phyloP scores from a whole-genome alignment of 1,284 basidiomycete genomes.

The Puccinia polysora region DNA sequence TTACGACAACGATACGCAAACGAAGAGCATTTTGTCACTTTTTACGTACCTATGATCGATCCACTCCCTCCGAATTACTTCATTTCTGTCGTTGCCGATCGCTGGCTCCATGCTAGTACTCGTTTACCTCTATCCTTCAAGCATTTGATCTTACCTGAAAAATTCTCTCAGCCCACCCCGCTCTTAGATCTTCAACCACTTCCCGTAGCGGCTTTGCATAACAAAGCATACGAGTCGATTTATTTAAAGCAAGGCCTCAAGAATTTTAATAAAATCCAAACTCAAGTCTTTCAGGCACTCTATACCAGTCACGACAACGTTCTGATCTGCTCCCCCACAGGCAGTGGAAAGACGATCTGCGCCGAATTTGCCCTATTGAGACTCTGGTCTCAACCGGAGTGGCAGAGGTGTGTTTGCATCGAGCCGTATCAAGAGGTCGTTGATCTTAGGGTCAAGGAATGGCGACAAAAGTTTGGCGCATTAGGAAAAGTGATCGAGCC shows the following conservation, averaged over 20 bases:
- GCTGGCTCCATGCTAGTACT: conserved; percentile 93
- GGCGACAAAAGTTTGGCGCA: conserved; percentile 75
- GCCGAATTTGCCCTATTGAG: conserved; percentile 91
- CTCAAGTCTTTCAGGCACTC: conserved; percentile 94
- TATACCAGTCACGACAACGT: conserved; percentile 95
- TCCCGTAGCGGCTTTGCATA: conserved; percentile 83
- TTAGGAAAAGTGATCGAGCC: conserved; percentile 87
- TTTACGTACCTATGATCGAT: conserved; percentile 94
- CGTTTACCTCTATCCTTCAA: conserved; percentile 94
- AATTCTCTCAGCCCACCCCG: conserved; percentile 87
- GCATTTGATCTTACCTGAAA: conserved; percentile 93
- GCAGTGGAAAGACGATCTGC: conserved; percentile 94
- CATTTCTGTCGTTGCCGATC: conserved; percentile 87
- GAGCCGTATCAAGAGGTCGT: conserved; percentile 98
- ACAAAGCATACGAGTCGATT: conserved; percentile 79
- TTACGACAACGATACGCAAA: conserved; percentile 79
- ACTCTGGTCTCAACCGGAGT: conserved; percentile 79
- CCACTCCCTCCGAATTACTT: conserved; percentile 97
- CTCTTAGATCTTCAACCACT: conserved; percentile 88
- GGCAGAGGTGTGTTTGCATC: conserved; percentile 85
- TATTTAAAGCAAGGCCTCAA: conserved; percentile 60
- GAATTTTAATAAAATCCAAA: conserved; percentile 95
- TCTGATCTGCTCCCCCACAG: conserved; percentile 91
- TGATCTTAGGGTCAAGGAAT: conserved; percentile 78
- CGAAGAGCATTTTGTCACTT: conserved; percentile 71